Percentiles rank a stretch among this genome's conserved stretches.
phyloP scores from a whole-genome alignment of 2,329 filamentous ascomycete species.

The Pseudogymnoascus sp. region DNA sequence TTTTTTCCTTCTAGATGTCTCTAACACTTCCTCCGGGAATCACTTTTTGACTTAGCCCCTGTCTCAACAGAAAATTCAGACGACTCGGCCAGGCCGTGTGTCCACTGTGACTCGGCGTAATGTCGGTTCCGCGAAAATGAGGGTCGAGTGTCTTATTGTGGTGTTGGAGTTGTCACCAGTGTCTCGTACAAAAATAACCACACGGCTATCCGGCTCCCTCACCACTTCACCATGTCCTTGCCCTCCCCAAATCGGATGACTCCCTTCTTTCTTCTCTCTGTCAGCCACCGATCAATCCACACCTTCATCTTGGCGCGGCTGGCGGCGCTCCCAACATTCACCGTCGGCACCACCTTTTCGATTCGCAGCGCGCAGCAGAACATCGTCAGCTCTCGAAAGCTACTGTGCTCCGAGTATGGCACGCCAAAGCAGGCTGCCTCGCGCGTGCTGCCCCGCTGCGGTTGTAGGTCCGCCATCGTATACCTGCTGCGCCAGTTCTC shows the following conservation, averaged over 20 bases:
- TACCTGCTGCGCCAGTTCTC: constrained; percentile 66
- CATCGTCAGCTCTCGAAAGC: constrained; percentile 87
- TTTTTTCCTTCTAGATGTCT: neutral
- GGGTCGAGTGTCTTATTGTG: neutral
- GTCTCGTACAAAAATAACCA: neutral
- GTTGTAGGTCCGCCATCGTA: constrained; percentile 60
- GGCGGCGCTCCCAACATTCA: constrained; percentile 64
- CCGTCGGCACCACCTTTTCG: constrained; percentile 85
- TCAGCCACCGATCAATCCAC: constrained; percentile 57
- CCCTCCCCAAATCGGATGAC: constrained; percentile 32
- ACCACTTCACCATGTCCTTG: constrained; percentile 26
- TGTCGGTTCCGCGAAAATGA: neutral
- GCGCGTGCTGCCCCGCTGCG: constrained; percentile 74
- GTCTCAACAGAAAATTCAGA: neutral
- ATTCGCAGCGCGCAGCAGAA: constrained; percentile 85
- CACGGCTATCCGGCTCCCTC: neutral
- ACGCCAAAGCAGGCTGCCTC: constrained; percentile 87
- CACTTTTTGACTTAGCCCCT: neutral
- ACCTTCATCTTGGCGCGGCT: constrained; percentile 53
- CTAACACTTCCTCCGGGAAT: neutral
- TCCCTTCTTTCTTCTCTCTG: constrained; percentile 50
- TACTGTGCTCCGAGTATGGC: constrained; percentile 92
- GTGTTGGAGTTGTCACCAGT: neutral
- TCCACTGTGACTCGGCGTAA: neutral
- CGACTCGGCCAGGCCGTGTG: neutral